phyloP scores from a whole-genome alignment of 2,329 filamentous ascomycete genomes.

The Epichloe aotearoae region DNA sequence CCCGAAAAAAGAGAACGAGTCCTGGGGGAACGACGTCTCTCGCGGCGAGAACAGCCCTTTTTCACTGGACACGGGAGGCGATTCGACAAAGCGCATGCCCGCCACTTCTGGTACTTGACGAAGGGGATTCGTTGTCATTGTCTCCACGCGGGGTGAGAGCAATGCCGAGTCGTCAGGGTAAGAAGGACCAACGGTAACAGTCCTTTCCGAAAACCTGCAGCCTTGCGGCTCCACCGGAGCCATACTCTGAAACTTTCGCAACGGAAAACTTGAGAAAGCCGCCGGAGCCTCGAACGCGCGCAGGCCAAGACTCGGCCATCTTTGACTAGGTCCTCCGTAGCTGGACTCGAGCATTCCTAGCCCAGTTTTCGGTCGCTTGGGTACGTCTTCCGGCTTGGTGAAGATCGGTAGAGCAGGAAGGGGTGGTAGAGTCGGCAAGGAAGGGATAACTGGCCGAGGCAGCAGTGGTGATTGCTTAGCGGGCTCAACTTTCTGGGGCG shows the following conservation, averaged over 20 bases:
- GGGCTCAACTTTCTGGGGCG: neutral
- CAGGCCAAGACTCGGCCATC: conserved; percentile 23
- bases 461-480: neutral
- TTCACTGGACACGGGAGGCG: conserved; percentile 36
- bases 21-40: conserved; percentile 34
- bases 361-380: conserved; percentile 24
- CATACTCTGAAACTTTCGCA: conserved; percentile 4
- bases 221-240: conserved; percentile 6
- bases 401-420: conserved; percentile 4
- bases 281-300: conserved; percentile 11
- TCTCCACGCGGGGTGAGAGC: conserved; percentile 58
- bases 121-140: conserved; percentile 58
- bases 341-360: conserved; percentile 9
- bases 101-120: conserved; percentile 31
- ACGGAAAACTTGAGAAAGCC: conserved; percentile 2
- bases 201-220: conserved; percentile 17
- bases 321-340: conserved; percentile 8
- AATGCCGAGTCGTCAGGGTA: conserved; percentile 38
- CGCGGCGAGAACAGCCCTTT: conserved; percentile 41
- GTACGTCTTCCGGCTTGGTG: conserved; percentile 1
- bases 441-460: neutral
- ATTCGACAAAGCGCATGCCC: conserved; percentile 39
- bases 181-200: conserved; percentile 21
- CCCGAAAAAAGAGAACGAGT: conserved; percentile 39
- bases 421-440: neutral